Evolutionary conservation across 495 filamentous ascomycete species (phyloP), one percentile per base, ranked within the genome.

Genomic region (Lophium mytilinum): DNA sequence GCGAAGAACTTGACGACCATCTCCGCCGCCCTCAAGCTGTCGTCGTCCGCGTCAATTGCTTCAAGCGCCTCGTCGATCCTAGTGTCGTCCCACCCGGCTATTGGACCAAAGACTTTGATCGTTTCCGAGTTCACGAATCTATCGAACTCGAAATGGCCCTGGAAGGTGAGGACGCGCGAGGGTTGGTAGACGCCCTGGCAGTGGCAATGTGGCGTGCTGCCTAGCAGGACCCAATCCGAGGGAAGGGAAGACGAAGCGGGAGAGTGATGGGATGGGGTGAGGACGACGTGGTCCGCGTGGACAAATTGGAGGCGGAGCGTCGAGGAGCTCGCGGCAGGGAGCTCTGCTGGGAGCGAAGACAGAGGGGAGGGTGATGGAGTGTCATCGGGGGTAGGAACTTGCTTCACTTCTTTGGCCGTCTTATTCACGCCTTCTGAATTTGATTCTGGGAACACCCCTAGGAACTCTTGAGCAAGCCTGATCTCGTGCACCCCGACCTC

Each of bases 91-190:
- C 53, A 57, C 0, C 18, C 30, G 8, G 30, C 59, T 30, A 30
- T 30, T 30, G 2, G 2, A 18, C 53, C 59, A 37, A 62, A 57
- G 7, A 62, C 33, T 34, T 53, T 62, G 49, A 62, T 37, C 35
- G 53, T 62, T 45, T 62, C 59, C 15, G 49, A 45, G 39, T 57
- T 62, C n/a, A 62, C 50, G 17, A 57, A 62, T n/a, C 52, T 24
- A 45, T 62, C 49, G 40, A 62, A 62, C 54, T 62, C 59, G 21
- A 62, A 62, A 36, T 62, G 53, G 0, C 59, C 53, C n/a, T 62
- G 59, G 9, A 53, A 50, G 0, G 59, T 62, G 14, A 62, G 42
- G 8, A 62, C 53, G 0, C 59, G 30, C 10, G 49, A 42, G 9
- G 59, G 59, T 33, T 62, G 48, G 21, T 62, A 62, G 0, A 62